A percentile compares a stretch with the other conserved stretches of the same genome.
Evolutionary conservation across 148 eudicot species (phyloP).

Genomic region (Rhododendron ovatum): DNA sequence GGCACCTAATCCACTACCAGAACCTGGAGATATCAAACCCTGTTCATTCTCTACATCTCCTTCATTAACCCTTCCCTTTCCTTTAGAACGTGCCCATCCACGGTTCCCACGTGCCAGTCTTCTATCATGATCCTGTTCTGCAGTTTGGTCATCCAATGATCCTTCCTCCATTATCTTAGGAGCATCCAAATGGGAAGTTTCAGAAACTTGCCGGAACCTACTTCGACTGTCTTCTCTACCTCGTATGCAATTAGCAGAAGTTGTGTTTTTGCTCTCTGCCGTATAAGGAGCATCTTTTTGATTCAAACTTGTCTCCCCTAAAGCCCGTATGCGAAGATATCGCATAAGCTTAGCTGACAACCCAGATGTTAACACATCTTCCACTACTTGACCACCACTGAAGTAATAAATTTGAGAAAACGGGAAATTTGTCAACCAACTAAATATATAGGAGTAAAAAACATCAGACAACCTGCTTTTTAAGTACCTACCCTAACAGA

Average conservation of each 20-base stretch:
- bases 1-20: conserved; percentile 63
- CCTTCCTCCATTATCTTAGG: conserved; percentile 52
- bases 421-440: neutral
- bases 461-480: conserved; percentile 1
- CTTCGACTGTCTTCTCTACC: conserved; percentile 70
- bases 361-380: conserved; percentile 89
- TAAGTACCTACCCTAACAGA: conserved; percentile 58
- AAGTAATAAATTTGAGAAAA: conserved; percentile 21
- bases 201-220: conserved; percentile 49
- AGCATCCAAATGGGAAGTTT: conserved; percentile 50
- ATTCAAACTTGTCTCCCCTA: conserved; percentile 58
- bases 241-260: conserved; percentile 30
- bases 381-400: conserved; percentile 89
- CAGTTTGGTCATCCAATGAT: conserved; percentile 33
- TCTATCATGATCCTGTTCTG: conserved; percentile 49
- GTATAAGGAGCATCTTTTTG: conserved; percentile 52
- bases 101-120: conserved; percentile 39
- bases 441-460: neutral
- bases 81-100: conserved; percentile 41
- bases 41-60: conserved; percentile 50
- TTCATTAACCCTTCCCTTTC: conserved; percentile 49
- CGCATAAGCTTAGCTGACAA: conserved; percentile 89
- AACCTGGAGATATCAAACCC: conserved; percentile 47
- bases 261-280: conserved; percentile 47
- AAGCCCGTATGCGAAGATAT: conserved; percentile 66